Base-by-base conservation (phyloP, 1,284 basidiomycete genomes). In the Austroboletus niveus region DNA sequence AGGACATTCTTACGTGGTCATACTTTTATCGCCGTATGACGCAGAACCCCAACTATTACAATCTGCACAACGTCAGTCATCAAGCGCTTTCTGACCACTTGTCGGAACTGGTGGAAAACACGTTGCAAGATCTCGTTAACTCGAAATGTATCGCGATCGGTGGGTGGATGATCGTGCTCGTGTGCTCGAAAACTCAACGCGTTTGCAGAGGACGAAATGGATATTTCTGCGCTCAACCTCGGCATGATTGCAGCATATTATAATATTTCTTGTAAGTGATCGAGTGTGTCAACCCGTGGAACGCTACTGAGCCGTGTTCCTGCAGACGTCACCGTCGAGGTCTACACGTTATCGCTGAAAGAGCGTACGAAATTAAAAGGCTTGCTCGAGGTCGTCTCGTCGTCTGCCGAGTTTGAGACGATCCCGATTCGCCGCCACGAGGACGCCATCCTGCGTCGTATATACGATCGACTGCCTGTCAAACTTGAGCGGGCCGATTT, bases 311-410 rank as follows among this genome's bases (percentile, higher is more conserved):
- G 15, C 30, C 51, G 15, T 31, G 45, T 17, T 2, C 22, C 12
- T n/a, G 4, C 71, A 81, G 94, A 97, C 70, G 87, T 96, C 57
- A 98, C 94, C 7, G 90, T 98, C 52, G 94, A 98, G 73, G 94
- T 97, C 30, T 99, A 98, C 74, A 94, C 90, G 30, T 79, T 96
- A 52, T 99, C 96, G 10, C 78, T 99, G 57, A 98, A 96, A 69
- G 94, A 96, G 65, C 85, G 87, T 42, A 99, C 96, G n/a, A 99
- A 98, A 73, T 81, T 99, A 68, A 95, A 97, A 74, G 96, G 96
- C 41, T 74, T 99, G 24, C 81, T 99, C 35, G 95, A 99, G 72
- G 96, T 99, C 49, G 90, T 99, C 8, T 91, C 92, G 0, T 96
- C 94, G 0, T 96, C 96, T 0, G 89, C 94, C 46, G 97, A 99